Base-by-base conservation (phyloP, 495 filamentous ascomycete genomes). In the Xylaria scruposa region DNA sequence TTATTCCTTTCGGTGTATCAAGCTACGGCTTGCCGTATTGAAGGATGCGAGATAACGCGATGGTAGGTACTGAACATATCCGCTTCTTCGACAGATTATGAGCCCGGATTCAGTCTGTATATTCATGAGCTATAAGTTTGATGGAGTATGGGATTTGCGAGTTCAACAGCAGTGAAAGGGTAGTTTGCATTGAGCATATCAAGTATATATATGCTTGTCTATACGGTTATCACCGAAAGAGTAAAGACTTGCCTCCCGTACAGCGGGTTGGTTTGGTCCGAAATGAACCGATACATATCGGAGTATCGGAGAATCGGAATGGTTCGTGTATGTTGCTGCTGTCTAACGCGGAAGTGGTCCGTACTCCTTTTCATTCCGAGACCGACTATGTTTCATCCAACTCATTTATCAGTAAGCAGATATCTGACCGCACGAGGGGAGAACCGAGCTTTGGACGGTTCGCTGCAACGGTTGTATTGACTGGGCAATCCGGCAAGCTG, bases 351-450 rank as follows among this genome's bases (percentile, higher is more conserved):
- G 53, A 17, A 68, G 36, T 19, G 31, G 21, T 59, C 40, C 36
- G 0, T 24, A 21, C 36, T 21, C 13, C 53, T 40, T 26, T 29
- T 38, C 15, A 17, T 36, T 24, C 53, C 51, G 53, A 68, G 40
- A 68, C 67, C 10, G 47, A 68, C 40, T 58, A n/a, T 9, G 67
- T 68, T 60, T 68, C 67, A 68, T 60, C 65, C 33, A 24, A 36
- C 47, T 56, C 49, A 36, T 42, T 13, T 56, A 12, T 24, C 47
- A 40, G 49, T 21, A 44, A 56, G 47, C 65, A 40, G 42, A 17
- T 47, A 36, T 24, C 47, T 13, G 29, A 5, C 8, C 29, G 64
- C 64, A 60, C 12, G 31, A 38, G 29, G 36, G 31, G 56, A 33
- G 19, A n/a, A n/a, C 19, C 58, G 19, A 60, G 58, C 29, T 60